Evolutionary conservation across 345 rosid genomes (phyloP).

Genomic region (Sisymbrium irio): DNA sequence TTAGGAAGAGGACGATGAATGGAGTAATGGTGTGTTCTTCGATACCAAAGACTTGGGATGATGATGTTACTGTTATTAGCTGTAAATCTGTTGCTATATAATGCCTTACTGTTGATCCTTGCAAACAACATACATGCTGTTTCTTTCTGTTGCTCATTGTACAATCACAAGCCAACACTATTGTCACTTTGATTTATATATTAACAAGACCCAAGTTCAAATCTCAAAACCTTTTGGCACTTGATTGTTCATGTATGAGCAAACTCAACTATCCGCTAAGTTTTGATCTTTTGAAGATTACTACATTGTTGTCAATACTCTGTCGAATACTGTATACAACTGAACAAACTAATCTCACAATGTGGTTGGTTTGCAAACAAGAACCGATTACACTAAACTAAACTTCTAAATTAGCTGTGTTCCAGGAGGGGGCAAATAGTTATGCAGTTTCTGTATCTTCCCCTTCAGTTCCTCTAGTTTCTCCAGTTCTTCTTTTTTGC

Average conservation of each 20-base stretch:
- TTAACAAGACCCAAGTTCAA: background rate
- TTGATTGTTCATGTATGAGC: background rate
- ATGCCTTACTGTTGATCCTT: slow-evolving; percentile 11
- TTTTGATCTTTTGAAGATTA: background rate
- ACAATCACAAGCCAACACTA: background rate
- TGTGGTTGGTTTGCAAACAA: slow-evolving; percentile 14
- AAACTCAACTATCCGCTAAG: background rate
- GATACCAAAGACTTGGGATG: slow-evolving; percentile 49
- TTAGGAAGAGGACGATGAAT: slow-evolving; percentile 36
- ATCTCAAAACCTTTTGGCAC: background rate
- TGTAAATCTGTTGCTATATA: slow-evolving; percentile 55
- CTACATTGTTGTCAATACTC: background rate
- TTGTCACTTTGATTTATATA: background rate
- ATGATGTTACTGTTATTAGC: slow-evolving; percentile 26
- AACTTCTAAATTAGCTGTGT: slow-evolving; percentile 27
- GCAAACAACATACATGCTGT: background rate
- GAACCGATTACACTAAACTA: background rate
- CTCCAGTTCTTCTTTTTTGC: slow-evolving; percentile 38
- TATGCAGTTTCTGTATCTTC: slow-evolving; percentile 45
- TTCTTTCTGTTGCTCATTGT: background rate
- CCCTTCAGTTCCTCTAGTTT: slow-evolving; percentile 52
- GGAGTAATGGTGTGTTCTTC: slow-evolving; percentile 70
- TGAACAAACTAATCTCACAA: background rate
- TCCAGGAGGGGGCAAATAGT: slow-evolving; percentile 50
- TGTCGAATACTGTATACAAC: no score